Conservation (phyloP, 2,329 filamentous ascomycete species). For the Pezicula rhizophila region DNA sequence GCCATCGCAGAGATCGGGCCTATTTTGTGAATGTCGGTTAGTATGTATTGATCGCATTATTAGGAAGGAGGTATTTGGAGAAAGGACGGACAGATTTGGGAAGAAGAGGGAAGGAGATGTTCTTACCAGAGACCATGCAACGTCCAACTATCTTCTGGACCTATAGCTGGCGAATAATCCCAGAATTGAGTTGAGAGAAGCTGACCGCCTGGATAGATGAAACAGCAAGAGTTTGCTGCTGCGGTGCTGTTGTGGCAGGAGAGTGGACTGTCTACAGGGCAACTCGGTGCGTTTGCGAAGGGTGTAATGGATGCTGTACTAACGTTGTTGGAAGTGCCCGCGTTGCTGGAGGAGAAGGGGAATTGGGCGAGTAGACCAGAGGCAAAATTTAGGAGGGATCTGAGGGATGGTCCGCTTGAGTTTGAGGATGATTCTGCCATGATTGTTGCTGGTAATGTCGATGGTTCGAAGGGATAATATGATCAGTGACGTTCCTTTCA, state of each 20-base stretch:
- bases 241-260: conserved; percentile 58
- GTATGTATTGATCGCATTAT: neutral
- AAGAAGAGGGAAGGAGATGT: neutral
- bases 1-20: conserved; percentile 60
- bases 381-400: conserved; percentile 18
- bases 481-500: no score
- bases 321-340: neutral
- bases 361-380: conserved; percentile 18
- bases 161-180: conserved; percentile 58
- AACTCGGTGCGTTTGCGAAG: conserved; percentile 18
- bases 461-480: neutral
- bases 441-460: neutral
- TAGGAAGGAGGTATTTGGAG: neutral
- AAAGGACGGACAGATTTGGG: neutral
- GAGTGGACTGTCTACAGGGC: conserved; percentile 28
- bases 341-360: conserved; percentile 9
- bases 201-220: conserved; percentile 64
- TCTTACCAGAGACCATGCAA: conserved; percentile 58
- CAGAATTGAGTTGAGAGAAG: conserved; percentile 72
- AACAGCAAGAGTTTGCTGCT: conserved; percentile 61
- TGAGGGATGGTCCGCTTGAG: conserved; percentile 14
- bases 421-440: neutral
- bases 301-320: conserved; percentile 1
- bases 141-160: conserved; percentile 66
- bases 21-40: neutral